Evolutionary conservation across 1,284 basidiomycete genomes (phyloP).

Genomic region (Rhizoctonia solani): DNA sequence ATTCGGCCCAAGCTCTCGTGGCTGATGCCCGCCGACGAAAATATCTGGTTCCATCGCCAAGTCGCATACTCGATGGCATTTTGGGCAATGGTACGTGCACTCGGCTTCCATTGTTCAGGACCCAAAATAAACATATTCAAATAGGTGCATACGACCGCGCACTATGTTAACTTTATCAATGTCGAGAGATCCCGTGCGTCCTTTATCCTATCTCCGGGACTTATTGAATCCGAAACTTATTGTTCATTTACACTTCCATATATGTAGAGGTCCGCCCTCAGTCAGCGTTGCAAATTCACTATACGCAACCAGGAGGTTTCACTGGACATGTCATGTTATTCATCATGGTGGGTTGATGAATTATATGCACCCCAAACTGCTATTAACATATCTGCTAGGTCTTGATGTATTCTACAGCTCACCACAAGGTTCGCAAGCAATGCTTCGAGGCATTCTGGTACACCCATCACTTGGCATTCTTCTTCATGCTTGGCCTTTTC

Average conservation of each 20-base stretch:
- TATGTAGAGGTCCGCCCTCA: slow-evolving; percentile 74
- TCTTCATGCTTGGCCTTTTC: slow-evolving; percentile 87
- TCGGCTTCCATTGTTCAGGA: not conserved
- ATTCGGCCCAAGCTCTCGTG: slow-evolving; percentile 75
- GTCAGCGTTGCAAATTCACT: slow-evolving; percentile 79
- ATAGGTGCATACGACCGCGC: slow-evolving; percentile 79
- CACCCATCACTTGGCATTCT: slow-evolving; percentile 88
- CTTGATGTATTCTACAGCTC: slow-evolving; percentile 71
- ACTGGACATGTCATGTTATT: slow-evolving; percentile 90
- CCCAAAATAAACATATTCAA: slow-evolving; percentile 9
- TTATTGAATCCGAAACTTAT: slow-evolving; percentile 34
- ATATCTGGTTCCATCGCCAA: slow-evolving; percentile 86
- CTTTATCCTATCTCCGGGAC: slow-evolving; percentile 33
- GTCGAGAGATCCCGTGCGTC: slow-evolving; percentile 41
- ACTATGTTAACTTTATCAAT: slow-evolving; percentile 85
- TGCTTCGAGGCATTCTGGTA: slow-evolving; percentile 95
- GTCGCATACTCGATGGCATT: slow-evolving; percentile 89
- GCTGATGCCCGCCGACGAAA: slow-evolving; percentile 86
- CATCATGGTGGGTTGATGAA: slow-evolving; percentile 79
- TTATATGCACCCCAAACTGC: too few species aligned
- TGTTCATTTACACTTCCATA: slow-evolving; percentile 15
- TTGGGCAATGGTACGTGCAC: slow-evolving; percentile 60
- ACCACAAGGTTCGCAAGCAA: slow-evolving; percentile 78
- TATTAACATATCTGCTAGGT: too few species aligned
- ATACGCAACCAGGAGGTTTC: slow-evolving; percentile 81